Percentiles rank a stretch among this genome's conserved stretches.
phyloP scores from a whole-genome alignment of 495 filamentous ascomycete genomes.

The Penicillium crystallinum region DNA sequence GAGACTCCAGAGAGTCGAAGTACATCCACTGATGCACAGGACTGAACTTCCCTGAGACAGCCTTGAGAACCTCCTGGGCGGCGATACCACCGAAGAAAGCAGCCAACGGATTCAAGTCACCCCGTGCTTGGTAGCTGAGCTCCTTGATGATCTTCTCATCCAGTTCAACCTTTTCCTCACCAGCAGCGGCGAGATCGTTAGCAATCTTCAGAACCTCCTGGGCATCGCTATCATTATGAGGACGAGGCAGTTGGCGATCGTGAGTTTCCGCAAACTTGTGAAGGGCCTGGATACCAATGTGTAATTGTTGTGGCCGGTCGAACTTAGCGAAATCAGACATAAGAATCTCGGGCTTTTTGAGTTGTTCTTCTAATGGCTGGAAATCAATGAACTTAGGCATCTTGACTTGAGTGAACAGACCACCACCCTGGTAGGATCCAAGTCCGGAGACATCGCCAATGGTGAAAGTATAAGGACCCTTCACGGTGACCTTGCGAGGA shows the following conservation, averaged over 20 bases:
- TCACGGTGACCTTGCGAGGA: slow-evolving; percentile 85
- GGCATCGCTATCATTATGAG: slow-evolving; percentile 82
- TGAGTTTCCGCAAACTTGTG: slow-evolving; percentile 73
- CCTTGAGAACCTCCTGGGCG: slow-evolving; percentile 95
- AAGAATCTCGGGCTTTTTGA: slow-evolving; percentile 83
- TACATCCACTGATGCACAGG: slow-evolving; percentile 93
- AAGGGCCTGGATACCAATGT: slow-evolving; percentile 88
- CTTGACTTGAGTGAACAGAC: slow-evolving; percentile 91
- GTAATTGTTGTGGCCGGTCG: slow-evolving; percentile 85
- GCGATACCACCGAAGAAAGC: slow-evolving; percentile 94
- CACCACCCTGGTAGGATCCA: slow-evolving; percentile 79
- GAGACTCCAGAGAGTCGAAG: slow-evolving; percentile 93
- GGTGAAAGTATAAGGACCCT: slow-evolving; percentile 93
- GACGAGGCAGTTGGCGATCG: slow-evolving; percentile 63
- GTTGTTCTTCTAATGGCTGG: slow-evolving; percentile 65
- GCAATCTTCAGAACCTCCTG: slow-evolving; percentile 67
- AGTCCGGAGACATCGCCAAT: slow-evolving; percentile 89
- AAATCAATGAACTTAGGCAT: slow-evolving; percentile 95
- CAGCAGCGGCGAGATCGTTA: slow-evolving; percentile 56
- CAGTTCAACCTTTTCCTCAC: slow-evolving; percentile 72
- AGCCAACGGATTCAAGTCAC: slow-evolving; percentile 85
- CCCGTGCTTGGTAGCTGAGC: slow-evolving; percentile 90
- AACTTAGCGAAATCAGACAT: slow-evolving; percentile 97
- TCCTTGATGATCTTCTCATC: slow-evolving; percentile 92
- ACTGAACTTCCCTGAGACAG: slow-evolving; percentile 95